Evolutionary conservation across 2,329 filamentous ascomycete genomes (phyloP).

Genomic region (Blastomyces gilchristii): DNA sequence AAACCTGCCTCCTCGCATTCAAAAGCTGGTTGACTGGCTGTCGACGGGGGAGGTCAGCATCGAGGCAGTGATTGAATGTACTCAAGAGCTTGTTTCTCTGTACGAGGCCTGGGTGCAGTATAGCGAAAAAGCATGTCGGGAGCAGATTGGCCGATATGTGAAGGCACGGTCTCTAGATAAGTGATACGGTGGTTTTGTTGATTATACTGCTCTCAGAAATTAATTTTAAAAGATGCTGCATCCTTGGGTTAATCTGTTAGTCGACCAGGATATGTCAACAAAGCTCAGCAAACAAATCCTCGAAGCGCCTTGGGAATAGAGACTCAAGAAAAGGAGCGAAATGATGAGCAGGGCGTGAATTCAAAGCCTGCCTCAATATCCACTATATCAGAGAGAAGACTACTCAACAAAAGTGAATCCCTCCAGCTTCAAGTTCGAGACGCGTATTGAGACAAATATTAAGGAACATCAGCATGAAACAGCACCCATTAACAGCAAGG

Average conservation of each 20-base stretch:
- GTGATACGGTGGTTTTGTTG: conserved; percentile 25
- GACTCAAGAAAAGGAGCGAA: background rate
- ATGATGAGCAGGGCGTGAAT: too few species aligned
- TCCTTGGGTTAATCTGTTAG: background rate
- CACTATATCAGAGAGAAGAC: background rate
- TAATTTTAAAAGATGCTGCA: background rate
- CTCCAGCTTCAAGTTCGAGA: background rate
- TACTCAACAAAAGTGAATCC: background rate
- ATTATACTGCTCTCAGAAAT: background rate
- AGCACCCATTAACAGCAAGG: background rate
- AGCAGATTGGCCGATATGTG: conserved; percentile 52
- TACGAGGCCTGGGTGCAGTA: conserved; percentile 67
- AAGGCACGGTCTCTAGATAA: conserved; percentile 50
- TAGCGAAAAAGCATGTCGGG: conserved; percentile 54
- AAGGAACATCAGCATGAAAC: background rate
- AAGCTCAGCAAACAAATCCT: background rate
- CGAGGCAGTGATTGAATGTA: conserved; percentile 74
- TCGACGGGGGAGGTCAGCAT: conserved; percentile 70
- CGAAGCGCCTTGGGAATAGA: background rate
- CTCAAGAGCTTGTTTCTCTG: conserved; percentile 81
- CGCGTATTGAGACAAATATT: too few species aligned
- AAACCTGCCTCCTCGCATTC: conserved; percentile 36
- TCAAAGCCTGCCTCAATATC: background rate
- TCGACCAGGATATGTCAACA: too few species aligned
- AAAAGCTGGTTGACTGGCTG: conserved; percentile 67